phyloP scores from a whole-genome alignment of 257 asterid species.

The Solanum pinnatisectum region DNA sequence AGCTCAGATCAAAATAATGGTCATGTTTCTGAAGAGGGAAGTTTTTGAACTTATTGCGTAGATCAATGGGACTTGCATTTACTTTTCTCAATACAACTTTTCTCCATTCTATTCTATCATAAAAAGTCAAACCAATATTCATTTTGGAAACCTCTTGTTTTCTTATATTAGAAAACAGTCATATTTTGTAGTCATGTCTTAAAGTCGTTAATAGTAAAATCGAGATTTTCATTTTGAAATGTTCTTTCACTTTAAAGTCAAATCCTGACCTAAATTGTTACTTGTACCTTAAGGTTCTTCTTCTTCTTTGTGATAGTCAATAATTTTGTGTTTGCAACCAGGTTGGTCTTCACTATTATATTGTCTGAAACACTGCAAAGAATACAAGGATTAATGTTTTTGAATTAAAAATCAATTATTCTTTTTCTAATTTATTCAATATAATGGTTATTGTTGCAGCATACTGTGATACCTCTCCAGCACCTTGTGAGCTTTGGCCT shows the following conservation, averaged over 20 bases:
- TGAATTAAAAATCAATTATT: neutral
- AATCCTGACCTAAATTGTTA: neutral
- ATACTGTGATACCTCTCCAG: constrained; percentile 91
- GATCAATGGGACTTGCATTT: neutral
- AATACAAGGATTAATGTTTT: neutral
- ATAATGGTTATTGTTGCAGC: constrained; percentile 43
- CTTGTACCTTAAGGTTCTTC: neutral
- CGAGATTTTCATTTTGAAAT: neutral
- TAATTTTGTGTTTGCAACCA: neutral
- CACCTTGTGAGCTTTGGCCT: constrained; percentile 80
- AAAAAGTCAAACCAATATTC: neutral
- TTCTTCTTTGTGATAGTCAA: neutral
- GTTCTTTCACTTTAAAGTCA: neutral
- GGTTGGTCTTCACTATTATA: neutral
- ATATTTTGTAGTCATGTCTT: neutral
- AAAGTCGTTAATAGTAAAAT: neutral
- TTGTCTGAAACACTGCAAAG: neutral
- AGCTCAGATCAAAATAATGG: neutral
- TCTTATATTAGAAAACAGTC: neutral
- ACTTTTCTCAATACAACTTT: neutral
- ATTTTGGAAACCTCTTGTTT: neutral
- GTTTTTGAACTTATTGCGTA: neutral
- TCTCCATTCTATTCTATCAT: neutral
- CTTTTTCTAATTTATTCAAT: neutral
- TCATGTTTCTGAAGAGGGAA: neutral